Conservation (phyloP, 75 land plant species). For the Adiantum capillusveneris region DNA sequence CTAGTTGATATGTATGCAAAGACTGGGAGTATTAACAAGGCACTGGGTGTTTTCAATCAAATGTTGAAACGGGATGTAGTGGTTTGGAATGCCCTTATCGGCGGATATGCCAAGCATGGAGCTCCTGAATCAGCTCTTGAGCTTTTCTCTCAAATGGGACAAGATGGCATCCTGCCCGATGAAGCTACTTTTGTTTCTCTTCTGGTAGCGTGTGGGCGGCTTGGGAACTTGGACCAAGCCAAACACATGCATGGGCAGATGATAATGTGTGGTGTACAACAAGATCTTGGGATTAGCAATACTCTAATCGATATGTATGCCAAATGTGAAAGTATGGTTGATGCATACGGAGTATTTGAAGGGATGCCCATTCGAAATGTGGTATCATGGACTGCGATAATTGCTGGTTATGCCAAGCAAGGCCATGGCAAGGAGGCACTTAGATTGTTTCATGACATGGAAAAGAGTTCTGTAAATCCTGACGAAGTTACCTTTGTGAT, state of each 20-base stretch:
- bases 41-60: conserved; percentile 15
- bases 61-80: conserved; percentile 12
- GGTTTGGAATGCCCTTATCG: conserved; percentile 36
- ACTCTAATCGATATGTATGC: conserved; percentile 6
- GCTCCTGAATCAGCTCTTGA: conserved; percentile 19
- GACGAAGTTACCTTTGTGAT: conserved; percentile 10
- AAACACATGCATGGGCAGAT: conserved; percentile 4
- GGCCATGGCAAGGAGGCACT: conserved; percentile 7
- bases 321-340: conserved; percentile 55
- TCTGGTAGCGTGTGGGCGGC: background rate
- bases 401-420: conserved; percentile 9
- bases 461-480: conserved; percentile 5
- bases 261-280: background rate
- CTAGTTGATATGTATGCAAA: conserved; percentile 37
- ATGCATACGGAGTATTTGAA: conserved; percentile 51
- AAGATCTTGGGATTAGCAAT: background rate
- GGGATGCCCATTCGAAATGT: conserved; percentile 26
- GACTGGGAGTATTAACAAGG: conserved; percentile 23
- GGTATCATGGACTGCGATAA: conserved; percentile 13
- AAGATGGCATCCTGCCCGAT: conserved; percentile 6
- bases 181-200: background rate
- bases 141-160: conserved; percentile 20
- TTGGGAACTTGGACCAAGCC: background rate
- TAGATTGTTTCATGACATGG: conserved; percentile 1
- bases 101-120: conserved; percentile 28